Base-by-base conservation (phyloP, 2,329 filamentous ascomycete genomes). In the Raffaelea deltoideospora region DNA sequence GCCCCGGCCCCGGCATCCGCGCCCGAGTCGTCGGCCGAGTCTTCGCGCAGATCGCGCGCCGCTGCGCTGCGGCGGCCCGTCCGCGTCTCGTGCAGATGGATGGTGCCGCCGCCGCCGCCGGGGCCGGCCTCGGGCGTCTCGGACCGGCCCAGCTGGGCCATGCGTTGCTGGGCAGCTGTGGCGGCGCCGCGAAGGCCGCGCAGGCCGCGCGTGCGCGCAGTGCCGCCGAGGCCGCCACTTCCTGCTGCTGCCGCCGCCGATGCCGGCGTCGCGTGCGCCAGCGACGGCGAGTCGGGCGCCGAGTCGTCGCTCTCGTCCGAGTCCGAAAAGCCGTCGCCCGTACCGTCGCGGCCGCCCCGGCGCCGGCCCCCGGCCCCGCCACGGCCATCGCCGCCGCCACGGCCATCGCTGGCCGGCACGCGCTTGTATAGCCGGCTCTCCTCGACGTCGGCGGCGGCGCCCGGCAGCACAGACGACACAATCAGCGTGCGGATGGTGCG, bases 251-350 rank as follows among this genome's bases (percentile, higher is more conserved):
- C n/a, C n/a, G n/a, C n/a, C n/a, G n/a, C n/a, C n/a, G n/a, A n/a
- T n/a, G n/a, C n/a, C n/a, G 13, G 18, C 34, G 69, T 63, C 32
- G 86, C 60, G 44, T 81, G 73, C 7, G 79, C 75, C 27, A 80
- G 69, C 3, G 80, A 81, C 3, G 86, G 86, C n/a, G 87, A 94
- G 41, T 92, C 87, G 15, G 80, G 75, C 1, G 69, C 75, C 1
- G 85, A 93, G 40, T 92, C 84, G 39, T 95, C 88, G 52, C 84
- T 93, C 21, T 94, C 86, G 34, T 88, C 84, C 1, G 90, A 88
- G 37, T 95, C 88, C 0, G 85, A 92, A 7, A 76, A 51, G 38
- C 90, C 83, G 40, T n/a, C n/a, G n/a, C n/a, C n/a, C n/a, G n/a
- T n/a, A n/a, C 83, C 81, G 44, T 79, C 72, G 33, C 71, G 66